These are phyloP conservation scores for Trichoderma atrobrunneum DNA, from an alignment of 2,329 filamentous ascomycete genomes.

Conservation along the genomic window DNA sequence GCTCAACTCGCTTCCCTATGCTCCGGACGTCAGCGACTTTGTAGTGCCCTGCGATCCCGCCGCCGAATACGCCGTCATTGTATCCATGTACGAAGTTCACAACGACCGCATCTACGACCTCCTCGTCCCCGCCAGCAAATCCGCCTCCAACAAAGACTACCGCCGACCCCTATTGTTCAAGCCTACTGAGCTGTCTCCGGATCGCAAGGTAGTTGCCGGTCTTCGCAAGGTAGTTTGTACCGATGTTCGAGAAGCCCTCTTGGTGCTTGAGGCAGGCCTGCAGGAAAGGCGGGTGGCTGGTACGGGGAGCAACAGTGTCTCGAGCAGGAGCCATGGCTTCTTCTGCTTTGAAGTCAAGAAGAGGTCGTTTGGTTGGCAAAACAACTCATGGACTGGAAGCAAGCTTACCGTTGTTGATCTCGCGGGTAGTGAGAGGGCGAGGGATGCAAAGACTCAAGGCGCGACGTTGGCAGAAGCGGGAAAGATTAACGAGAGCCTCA, in stretches of 20 bases:
- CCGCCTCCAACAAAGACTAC: constrained; percentile 63
- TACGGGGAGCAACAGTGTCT: constrained; percentile 89
- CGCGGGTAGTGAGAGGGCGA: constrained; percentile 87
- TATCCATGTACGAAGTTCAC: constrained; percentile 99
- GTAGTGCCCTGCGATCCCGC: constrained; percentile 57
- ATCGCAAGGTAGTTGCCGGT: constrained; percentile 92
- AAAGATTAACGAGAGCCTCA: constrained; percentile 97
- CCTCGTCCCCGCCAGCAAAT: constrained; percentile 62
- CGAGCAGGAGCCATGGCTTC: constrained; percentile 91
- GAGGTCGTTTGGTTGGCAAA: constrained; percentile 46
- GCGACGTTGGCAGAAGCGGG: constrained; percentile 91
- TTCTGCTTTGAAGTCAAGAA: constrained; percentile 96
- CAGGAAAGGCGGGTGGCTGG: constrained; percentile 84
- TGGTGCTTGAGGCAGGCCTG: constrained; percentile 85
- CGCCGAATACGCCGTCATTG: constrained; percentile 79
- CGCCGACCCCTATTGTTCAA: constrained; percentile 87
- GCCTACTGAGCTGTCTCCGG: constrained; percentile 79
- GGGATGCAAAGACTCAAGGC: constrained; percentile 90
- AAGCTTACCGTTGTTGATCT: constrained; percentile 87
- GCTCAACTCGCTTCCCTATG: constrained; percentile 66
- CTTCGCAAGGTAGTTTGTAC: constrained; percentile 86
- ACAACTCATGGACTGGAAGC: constrained; percentile 68
- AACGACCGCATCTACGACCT: constrained; percentile 98
- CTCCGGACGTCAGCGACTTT: constrained; percentile 71
- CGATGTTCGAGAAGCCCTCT: constrained; percentile 76